Base-by-base conservation (phyloP, 768 basidiomycete genomes). In the Lactarius vividus region DNA sequence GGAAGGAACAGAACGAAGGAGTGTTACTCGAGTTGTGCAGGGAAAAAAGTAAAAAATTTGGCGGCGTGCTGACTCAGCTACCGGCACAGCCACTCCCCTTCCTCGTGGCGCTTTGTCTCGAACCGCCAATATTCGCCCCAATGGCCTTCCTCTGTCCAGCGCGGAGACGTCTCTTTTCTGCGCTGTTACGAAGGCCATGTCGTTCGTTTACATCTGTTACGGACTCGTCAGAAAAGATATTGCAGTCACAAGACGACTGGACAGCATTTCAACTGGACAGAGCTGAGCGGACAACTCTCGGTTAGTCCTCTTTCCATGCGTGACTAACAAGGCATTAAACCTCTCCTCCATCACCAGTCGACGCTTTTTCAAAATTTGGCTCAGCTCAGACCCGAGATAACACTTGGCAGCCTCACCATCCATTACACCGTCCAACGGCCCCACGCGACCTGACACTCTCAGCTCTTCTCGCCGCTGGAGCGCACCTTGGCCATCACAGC, bases 401-500 rank as follows among this genome's bases (percentile, higher is more conserved):
- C 65, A 80, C 86, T 40, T 95, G 83, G 76, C 87, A 87, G 75
- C 87, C 92, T 1, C 84, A 91, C 66, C 86, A 94, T 67, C 71
- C 79, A 20, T 81, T 93, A 37, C 85, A 86, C 71, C 83, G 83
- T 66, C 89, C 92, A 29, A 72, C 78, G 1, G 73, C 80, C 18
- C 81, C 88, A 11, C 78, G 84, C 55, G 80, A 91, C 66, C 80
- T 88, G 60, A 93, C 96, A 3, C 80, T 94, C 57, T 96, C 96
- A 2, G 89, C 95, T 56, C 87, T 99, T 67, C 80, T 98, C 52
- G 96, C 97, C 1, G 83, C 95, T 16, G 94, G 94, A 29, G 96
- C 97, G 18, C 96, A 98, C 74, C 86, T 98, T 54, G 97, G 97
- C 8, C 96, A 98, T 74, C 84, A 91, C 39, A 83, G 84, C 44